A percentile compares a stretch with the other conserved stretches of the same genome.
phyloP scores from a whole-genome alignment of 2,329 filamentous ascomycete genomes.

The Pseudocercospora fijiensis region DNA sequence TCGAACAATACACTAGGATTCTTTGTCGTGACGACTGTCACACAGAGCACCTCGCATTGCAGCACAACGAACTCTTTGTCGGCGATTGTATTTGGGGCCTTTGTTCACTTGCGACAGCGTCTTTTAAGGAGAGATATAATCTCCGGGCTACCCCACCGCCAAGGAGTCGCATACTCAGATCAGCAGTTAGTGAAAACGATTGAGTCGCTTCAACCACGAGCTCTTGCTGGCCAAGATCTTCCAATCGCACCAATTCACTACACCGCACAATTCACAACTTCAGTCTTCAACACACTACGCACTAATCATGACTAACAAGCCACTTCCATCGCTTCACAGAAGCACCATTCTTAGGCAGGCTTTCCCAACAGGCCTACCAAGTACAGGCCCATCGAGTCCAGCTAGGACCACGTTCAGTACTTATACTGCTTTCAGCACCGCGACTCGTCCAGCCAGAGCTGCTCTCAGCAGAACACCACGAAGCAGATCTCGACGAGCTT shows the following conservation, averaged over 20 bases:
- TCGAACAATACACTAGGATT: not conserved
- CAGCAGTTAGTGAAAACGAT: slow-evolving; percentile 2
- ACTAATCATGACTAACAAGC: not conserved
- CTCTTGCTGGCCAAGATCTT: slow-evolving; percentile 6
- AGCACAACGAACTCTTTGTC: not conserved
- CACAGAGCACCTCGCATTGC: not conserved
- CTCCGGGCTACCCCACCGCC: not conserved
- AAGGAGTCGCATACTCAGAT: not conserved
- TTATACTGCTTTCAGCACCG: not conserved
- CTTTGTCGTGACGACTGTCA: not conserved
- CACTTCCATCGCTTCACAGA: not conserved
- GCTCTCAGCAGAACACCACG: not conserved
- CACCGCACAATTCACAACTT: not conserved
- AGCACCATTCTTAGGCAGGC: not conserved
- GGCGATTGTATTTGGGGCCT: not conserved
- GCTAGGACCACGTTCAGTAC: not conserved
- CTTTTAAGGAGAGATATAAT: not conserved
- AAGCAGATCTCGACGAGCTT: slow-evolving; percentile 1
- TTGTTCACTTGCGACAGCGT: not conserved
- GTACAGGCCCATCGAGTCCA: not conserved
- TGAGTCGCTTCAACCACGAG: not conserved
- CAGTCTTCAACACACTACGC: not conserved
- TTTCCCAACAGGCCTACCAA: not conserved
- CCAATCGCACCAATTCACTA: not conserved
- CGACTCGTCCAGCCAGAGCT: not conserved